phyloP scores from a whole-genome alignment of 176 grass and related monocot genomes.

The Urochloa ruziziensis region DNA sequence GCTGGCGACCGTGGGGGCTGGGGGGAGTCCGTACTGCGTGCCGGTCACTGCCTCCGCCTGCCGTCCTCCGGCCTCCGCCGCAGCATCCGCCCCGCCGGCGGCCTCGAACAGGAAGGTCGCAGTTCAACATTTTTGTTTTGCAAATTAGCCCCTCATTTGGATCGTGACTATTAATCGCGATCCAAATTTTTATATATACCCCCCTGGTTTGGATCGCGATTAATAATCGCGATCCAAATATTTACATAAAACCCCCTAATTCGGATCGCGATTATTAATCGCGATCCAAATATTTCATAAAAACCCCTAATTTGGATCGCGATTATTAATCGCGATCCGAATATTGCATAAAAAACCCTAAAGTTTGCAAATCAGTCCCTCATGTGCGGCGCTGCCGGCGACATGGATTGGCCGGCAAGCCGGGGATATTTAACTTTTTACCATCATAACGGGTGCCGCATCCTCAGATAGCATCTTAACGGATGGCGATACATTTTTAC shows the following conservation, averaged over 20 bases:
- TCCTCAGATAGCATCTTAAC: no score
- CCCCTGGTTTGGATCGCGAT: not conserved
- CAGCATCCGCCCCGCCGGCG: not conserved
- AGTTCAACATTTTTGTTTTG: not conserved
- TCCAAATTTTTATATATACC: no score
- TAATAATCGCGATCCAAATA: not conserved
- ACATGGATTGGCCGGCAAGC: constrained; percentile 35
- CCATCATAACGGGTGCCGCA: no score
- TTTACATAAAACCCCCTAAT: not conserved
- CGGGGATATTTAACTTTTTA: no score
- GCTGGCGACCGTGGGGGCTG: not conserved
- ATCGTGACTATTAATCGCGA: not conserved
- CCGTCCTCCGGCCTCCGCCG: not conserved
- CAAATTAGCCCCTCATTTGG: not conserved
- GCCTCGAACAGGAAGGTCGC: not conserved
- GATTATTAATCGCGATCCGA: not conserved
- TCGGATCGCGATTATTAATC: not conserved
- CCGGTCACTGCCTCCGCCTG: no score
- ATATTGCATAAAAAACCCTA: not conserved
- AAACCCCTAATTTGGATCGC: not conserved
- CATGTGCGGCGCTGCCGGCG: not conserved
- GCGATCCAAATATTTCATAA: not conserved
- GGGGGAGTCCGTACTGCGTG: no score
- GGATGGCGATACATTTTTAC: no score
- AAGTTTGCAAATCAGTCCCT: not conserved